Evolutionary conservation across 2,329 filamentous ascomycete genomes (phyloP), one percentile per base, ranked within the genome.

Genomic region (Ciborinia camelliae): DNA sequence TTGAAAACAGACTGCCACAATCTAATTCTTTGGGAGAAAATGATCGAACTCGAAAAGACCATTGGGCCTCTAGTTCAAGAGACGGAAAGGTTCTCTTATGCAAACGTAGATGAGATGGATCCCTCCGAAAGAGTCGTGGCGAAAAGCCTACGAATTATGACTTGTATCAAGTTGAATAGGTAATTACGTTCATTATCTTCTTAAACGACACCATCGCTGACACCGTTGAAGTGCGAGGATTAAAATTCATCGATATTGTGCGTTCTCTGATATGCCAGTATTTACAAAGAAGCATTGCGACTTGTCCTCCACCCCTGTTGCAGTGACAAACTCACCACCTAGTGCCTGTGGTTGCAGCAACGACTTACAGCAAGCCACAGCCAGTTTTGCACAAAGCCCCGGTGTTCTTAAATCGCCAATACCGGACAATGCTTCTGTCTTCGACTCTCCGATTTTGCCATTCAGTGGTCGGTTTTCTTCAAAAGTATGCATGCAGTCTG

Each of bases 271-370:
- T 67, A 73, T 79, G 7, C 81, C 81, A 2, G 76, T 83, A 26
- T 84, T 84, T 69, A 75, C 77, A 0, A 76, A 77, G 35, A 81
- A 79, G 63, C 79, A 82, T 67, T 84, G 81, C 71, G 81, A 83
- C 64, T 76, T 83, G 75, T 65, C 67, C 32, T 51, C 66, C 20
- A 54, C 51, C 14, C 59, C 26, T 23, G 20, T 51, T 23, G 41
- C 32, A 26, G 41, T 37, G 2, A n/a, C 57, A 3, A 23, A 43
- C 7, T 30, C 28, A 3, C 63, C 39, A 47, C 53, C 32, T 47
- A 52, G 15, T 57, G 61, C 35, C n/a, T 63, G 61, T 32, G 51
- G 50, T 35, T 63, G 61, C 15, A 48, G 51, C 51, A 63, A 35
- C 12, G 45, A 48, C 26, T 18, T 63, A 47, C 51, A 62, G 37